These are phyloP conservation scores for Erodium maritimum DNA, from an alignment of 345 rosid genomes.

Conservation along the genomic window DNA sequence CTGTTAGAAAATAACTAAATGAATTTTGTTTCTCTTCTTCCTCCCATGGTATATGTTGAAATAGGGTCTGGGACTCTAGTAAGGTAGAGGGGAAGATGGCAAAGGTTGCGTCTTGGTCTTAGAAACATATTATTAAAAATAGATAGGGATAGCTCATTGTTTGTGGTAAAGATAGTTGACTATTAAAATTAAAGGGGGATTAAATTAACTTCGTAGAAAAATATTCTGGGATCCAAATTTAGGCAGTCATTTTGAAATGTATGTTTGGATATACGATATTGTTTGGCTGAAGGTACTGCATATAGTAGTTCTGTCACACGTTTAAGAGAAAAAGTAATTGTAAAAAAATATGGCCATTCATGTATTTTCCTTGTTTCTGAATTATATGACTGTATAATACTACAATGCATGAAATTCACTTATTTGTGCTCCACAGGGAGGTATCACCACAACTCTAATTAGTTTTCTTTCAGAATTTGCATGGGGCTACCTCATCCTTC, in stretches of 20 bases:
- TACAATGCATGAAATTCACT: neutral
- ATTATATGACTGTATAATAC: neutral
- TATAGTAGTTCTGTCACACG: neutral
- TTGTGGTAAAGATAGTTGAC: neutral
- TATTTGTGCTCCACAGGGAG: neutral
- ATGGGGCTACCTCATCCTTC: conserved; percentile 75
- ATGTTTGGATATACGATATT: neutral
- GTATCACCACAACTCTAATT: neutral
- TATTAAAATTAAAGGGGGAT: too few relatives aligned
- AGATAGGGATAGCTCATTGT: neutral
- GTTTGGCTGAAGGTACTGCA: neutral
- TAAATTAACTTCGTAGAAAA: neutral
- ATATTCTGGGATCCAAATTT: neutral
- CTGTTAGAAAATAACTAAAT: neutral
- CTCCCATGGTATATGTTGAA: neutral
- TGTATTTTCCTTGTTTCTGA: neutral
- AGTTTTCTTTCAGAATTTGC: conserved; percentile 42
- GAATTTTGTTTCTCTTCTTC: neutral
- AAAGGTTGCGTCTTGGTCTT: neutral
- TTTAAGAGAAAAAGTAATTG: neutral
- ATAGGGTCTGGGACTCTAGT: neutral
- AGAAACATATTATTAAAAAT: neutral
- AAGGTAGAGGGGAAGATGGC: neutral
- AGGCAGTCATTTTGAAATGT: neutral
- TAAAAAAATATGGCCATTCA: neutral